Conservation (phyloP, 441 rosid genomes). For the Populus hybrid region DNA sequence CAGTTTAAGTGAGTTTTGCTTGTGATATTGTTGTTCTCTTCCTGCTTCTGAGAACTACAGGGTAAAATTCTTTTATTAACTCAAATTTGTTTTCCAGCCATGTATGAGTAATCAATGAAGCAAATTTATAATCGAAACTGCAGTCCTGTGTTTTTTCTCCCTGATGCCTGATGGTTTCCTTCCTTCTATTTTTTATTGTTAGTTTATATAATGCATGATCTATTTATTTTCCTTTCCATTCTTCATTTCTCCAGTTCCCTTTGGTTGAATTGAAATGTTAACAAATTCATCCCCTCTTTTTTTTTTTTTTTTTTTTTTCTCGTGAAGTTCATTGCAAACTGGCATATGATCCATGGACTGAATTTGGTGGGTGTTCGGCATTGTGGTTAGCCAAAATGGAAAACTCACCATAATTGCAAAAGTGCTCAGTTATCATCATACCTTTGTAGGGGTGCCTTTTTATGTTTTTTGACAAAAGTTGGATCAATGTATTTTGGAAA, state of each 20-base stretch:
- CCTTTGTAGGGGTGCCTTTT: neutral
- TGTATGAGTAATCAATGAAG: constrained; percentile 28
- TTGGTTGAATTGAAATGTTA: neutral
- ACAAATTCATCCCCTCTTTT: neutral
- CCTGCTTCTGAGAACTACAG: constrained; percentile 27
- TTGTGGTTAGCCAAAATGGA: neutral
- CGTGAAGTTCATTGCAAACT: neutral
- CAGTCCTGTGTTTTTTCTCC: neutral
- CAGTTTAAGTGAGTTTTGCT: constrained; percentile 25
- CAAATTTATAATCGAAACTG: constrained; percentile 21
- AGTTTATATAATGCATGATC: neutral
- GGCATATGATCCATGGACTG: neutral
- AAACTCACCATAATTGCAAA: neutral
- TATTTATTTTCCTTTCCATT: constrained; percentile 3
- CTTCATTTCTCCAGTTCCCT: neutral
- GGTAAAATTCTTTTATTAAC: constrained; percentile 43
- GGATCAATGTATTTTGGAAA: neutral
- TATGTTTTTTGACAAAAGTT: neutral
- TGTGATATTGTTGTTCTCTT: constrained; percentile 23
- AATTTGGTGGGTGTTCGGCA: neutral
- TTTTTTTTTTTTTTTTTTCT: neutral
- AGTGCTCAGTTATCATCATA: neutral
- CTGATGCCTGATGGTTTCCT: neutral
- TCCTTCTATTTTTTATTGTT: neutral
- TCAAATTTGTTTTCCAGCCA: constrained; percentile 13